phyloP scores from a whole-genome alignment of 176 grass and related monocot species.

The Carex myosuroides region DNA sequence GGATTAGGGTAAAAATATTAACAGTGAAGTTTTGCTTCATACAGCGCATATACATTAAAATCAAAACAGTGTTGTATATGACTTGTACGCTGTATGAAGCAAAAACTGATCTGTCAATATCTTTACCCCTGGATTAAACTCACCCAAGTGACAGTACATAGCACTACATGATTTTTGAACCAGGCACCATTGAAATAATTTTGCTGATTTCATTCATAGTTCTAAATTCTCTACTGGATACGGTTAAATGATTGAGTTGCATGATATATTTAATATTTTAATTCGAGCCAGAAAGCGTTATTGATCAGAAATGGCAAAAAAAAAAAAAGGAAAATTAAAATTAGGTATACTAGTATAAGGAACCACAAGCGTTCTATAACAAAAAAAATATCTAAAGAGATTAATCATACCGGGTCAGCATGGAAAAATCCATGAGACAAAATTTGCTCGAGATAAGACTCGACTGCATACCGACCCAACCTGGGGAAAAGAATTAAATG shows the following conservation, averaged over 20 bases:
- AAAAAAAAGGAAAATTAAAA: neutral
- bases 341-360: neutral
- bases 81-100: no score
- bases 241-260: neutral
- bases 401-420: slow-evolving; percentile 77
- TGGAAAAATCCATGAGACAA: slow-evolving; percentile 99
- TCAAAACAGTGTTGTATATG: no score
- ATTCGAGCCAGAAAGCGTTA: neutral
- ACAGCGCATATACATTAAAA: no score
- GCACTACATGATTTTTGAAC: neutral
- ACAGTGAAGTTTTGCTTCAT: no score
- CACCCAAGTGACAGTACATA: neutral
- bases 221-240: neutral
- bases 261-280: neutral
- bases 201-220: neutral
- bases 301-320: neutral
- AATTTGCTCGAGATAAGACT: slow-evolving; percentile 96
- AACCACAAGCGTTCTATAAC: no score
- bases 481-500: slow-evolving; percentile 31
- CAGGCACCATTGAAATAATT: neutral
- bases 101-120: no score
- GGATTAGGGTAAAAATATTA: no score
- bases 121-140: neutral
- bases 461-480: slow-evolving; percentile 90
- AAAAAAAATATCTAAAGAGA: neutral